Percentiles rank a stretch among this genome's conserved stretches.
These are phyloP conservation scores for Pleurotus pulmonarius DNA, from an alignment of 768 basidiomycete genomes.

Conservation along the genomic window DNA sequence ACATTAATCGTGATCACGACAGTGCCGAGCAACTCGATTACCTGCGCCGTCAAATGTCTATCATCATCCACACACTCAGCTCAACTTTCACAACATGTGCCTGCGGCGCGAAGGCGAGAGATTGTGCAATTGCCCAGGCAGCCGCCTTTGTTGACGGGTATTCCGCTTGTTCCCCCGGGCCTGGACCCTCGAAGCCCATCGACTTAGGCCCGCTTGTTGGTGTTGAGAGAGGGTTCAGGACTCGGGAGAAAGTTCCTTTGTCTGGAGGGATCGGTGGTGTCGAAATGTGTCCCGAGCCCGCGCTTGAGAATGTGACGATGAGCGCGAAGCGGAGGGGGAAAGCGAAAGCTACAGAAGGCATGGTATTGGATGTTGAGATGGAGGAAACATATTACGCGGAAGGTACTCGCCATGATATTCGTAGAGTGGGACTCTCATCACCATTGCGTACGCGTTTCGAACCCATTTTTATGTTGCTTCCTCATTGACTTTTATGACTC, in stretches of 20 bases:
- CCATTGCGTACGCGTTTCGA: neutral
- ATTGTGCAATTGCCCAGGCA: conserved; percentile 66
- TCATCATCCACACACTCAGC: conserved; percentile 64
- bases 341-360: conserved; percentile 14
- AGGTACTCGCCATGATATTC: no score
- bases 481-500: neutral
- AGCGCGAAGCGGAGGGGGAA: conserved; percentile 24
- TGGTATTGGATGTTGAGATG: neutral
- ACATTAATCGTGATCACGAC: conserved; percentile 7
- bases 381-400: neutral
- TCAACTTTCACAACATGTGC: conserved; percentile 76
- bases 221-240: conserved; percentile 54
- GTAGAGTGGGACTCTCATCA: no score
- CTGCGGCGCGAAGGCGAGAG: conserved; percentile 57
- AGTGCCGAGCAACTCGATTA: conserved; percentile 47
- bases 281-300: conserved; percentile 35
- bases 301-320: conserved; percentile 8
- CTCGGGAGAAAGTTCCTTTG: conserved; percentile 50
- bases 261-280: conserved; percentile 64
- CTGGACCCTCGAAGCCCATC: neutral
- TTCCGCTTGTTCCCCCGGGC: neutral
- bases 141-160: conserved; percentile 49
- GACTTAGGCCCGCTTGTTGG: conserved; percentile 69
- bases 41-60: conserved; percentile 62
- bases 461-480: neutral